Base-by-base conservation (phyloP, 805 yeast genomes). In the Grigorovia transvaalensis region DNA sequence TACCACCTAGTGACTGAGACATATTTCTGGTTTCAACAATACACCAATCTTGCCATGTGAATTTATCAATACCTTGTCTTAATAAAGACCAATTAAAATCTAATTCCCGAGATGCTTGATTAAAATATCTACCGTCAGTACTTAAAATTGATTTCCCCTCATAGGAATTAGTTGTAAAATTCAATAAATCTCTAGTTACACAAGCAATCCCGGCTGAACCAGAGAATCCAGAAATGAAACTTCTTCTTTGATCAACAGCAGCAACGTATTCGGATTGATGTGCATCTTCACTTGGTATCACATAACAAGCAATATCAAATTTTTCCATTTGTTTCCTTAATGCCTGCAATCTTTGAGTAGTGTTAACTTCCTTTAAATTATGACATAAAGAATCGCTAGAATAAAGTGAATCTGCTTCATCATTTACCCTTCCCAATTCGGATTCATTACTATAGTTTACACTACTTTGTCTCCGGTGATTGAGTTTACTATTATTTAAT, bases 141-240 rank as follows among this genome's bases (percentile, higher is more conserved):
- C 95, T 81, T 49, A 93, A 70, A 0, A 85, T 86, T 13, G 96
- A 95, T 47, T 80, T 78, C 0, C 88, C 88, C 11, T 69, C 71
- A 20, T 78, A 72, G 1, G 60, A 59, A 1, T 71, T 75, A 3
- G 53, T 50, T 49, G 69, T 74, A 59, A 73, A 68, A 33, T 69
- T 68, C 44, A 74, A 59, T 7, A 71, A 55, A 50, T 74, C 74
- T 45, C 72, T 64, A 4, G 96, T 82, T 18, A 91, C 76, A n/a
- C 93, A 77, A 1, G 96, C 97, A 20, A 88, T 72, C 23, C 98
- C 99, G 1, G 97, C 95, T 48, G 91, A 82, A 0, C 98, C 99
- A 12, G 91, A 84, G 70, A 91, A 91, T 0, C 89, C 97, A 7
- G 90, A 78, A 29, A 91, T 84, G 60, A 76, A 91, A 51, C 80